These are phyloP conservation scores for Boletus subparvulus DNA, from an alignment of 768 basidiomycete genomes.

Conservation along the genomic window DNA sequence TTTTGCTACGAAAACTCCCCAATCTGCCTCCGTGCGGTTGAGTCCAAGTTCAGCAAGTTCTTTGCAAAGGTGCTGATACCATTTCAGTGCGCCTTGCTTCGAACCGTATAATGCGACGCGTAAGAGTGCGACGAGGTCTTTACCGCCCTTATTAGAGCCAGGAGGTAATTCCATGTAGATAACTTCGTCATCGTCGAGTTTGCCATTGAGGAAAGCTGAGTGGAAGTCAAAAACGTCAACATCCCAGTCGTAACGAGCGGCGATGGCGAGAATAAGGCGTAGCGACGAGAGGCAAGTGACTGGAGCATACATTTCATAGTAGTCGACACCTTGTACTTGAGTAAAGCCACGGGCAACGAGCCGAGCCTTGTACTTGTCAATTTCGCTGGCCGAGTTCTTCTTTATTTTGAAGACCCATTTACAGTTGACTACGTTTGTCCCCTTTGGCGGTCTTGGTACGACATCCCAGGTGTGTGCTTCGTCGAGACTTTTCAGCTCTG, in stretches of 20 bases:
- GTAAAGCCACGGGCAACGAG: background rate
- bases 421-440: constrained; percentile 9
- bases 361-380: constrained; percentile 20
- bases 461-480: background rate
- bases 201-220: background rate
- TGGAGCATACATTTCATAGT: background rate
- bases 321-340: background rate
- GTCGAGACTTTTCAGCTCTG: background rate
- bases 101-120: constrained; percentile 1
- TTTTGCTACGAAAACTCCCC: background rate
- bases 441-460: background rate
- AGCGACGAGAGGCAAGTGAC: background rate
- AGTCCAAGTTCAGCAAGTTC: background rate
- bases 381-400: constrained; percentile 33
- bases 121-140: constrained; percentile 12
- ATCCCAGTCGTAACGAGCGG: background rate
- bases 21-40: background rate
- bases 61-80: background rate
- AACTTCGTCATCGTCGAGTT: constrained; percentile 16
- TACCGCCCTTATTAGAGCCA: constrained; percentile 13
- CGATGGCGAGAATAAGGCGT: background rate
- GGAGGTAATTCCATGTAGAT: constrained; percentile 47
- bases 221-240: background rate
- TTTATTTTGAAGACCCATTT: constrained; percentile 48
- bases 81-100: constrained; percentile 9